These are phyloP conservation scores for Meripilus lineatus DNA, from an alignment of 1,284 basidiomycete species.

Conservation along the genomic window DNA sequence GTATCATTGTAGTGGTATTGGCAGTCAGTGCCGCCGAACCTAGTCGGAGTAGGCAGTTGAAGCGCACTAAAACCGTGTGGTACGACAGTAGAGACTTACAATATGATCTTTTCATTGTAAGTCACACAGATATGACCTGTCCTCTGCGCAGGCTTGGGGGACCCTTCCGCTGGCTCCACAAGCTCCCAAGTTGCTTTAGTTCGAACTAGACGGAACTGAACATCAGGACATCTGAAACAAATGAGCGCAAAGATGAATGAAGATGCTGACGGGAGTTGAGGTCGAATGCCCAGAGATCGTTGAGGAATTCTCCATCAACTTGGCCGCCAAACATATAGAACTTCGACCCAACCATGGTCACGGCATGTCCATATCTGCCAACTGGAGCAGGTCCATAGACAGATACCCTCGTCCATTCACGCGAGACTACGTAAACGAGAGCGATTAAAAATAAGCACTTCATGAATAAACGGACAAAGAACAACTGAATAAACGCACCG, in stretches of 20 bases:
- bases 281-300: slow-evolving; percentile 97
- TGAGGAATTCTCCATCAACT: slow-evolving; percentile 92
- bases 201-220: slow-evolving; percentile 45
- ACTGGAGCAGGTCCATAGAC: slow-evolving; percentile 74
- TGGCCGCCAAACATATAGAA: slow-evolving; percentile 98
- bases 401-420: slow-evolving; percentile 91
- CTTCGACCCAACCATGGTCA: slow-evolving; percentile 86
- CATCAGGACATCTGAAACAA: slow-evolving; percentile 2
- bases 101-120: slow-evolving; percentile 79
- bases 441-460: slow-evolving; percentile 5
- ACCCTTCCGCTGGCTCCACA: slow-evolving; percentile 55
- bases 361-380: slow-evolving; percentile 95
- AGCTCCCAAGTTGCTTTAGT: slow-evolving; percentile 76
- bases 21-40: slow-evolving; percentile 98
- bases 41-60: slow-evolving; percentile 28
- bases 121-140: slow-evolving; percentile 94
- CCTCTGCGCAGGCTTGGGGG: slow-evolving; percentile 76
- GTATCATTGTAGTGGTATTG: slow-evolving; percentile 99
- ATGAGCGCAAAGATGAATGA: slow-evolving; percentile 6
- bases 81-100: slow-evolving; percentile 46
- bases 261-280: slow-evolving; percentile 77
- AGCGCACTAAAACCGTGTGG: background rate
- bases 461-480: too few species aligned
- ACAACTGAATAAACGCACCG: slow-evolving; percentile 39
- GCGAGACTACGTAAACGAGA: too few species aligned